Base-by-base conservation (phyloP, 768 basidiomycete genomes). In the Podaxis sp. region DNA sequence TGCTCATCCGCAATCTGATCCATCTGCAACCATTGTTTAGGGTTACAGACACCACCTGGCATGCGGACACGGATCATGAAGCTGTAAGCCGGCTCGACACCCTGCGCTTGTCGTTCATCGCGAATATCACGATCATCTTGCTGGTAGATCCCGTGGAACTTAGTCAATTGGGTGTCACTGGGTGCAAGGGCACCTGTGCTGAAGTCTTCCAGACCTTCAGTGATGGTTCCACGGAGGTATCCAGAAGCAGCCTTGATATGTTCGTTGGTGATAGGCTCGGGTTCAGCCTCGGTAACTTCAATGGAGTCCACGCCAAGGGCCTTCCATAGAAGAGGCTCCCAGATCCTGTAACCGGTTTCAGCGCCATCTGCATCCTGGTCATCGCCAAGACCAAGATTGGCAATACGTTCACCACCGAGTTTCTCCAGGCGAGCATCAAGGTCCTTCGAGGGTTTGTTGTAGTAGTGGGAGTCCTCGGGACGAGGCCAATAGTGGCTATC, bases 401-500 rank as follows among this genome's bases (percentile, higher is more conserved):
- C 86, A 56, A 95, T 77, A 50, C 91, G 86, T 68, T 90, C 77
- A 14, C 85, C 93, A 46, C 94, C 93, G 48, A 97, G 84, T 55
- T 83, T 82, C 70, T 88, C 86, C 16, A 98, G 78, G 16, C 87
- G 87, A 23, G 80, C 76, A 74, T 95, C 88, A 55, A 98, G 85
- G 63, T 98, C 96, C 74, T 94, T 95, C 16, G 87, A 84, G 0
- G 96, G 88, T 74, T 94, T 97, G 82, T 98, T 99, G 81, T 98
- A 99, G 74, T 96, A 98, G 67, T 93, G 91, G n/a, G 88, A 89
- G 69, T 98, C 97, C 73, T 98, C 95, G 16, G 91, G 83, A 44
- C 97, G 85, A 7, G 97, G 97, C 97, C 97, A 99, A 77, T 99
- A 99, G 75, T 97, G 95, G 71, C 91, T 95, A 73, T 99, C 97